These are phyloP conservation scores for Chloranthus sessilifolius DNA, from an alignment of 164 flowering plant genomes.

Conservation along the genomic window DNA sequence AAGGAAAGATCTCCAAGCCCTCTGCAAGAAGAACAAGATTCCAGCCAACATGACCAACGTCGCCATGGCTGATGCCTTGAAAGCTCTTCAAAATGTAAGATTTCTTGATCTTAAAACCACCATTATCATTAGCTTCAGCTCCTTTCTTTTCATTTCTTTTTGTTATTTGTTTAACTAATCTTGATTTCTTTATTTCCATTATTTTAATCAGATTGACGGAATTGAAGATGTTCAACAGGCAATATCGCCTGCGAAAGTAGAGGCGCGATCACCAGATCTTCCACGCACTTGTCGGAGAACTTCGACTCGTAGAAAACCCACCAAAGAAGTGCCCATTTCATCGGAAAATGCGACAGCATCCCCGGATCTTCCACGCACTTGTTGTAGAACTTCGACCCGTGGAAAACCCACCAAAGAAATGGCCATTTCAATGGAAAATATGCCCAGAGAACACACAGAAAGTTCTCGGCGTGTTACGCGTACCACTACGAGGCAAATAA, in stretches of 20 bases:
- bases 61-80: constrained; percentile 96
- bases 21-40: constrained; percentile 90
- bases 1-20: constrained; percentile 79
- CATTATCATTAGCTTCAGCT: neutral
- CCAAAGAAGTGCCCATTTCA: no score
- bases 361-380: constrained; percentile 8
- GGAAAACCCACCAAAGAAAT: constrained; percentile 4
- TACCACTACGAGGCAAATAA: constrained; percentile 7
- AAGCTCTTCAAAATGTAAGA: constrained; percentile 48
- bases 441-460: neutral
- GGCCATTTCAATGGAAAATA: constrained; percentile 2
- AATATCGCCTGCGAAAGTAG: neutral
- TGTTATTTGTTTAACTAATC: neutral
- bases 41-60: constrained; percentile 82
- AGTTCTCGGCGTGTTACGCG: constrained; percentile 9
- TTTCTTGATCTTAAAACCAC: neutral
- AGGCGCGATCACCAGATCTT: constrained; percentile 3
- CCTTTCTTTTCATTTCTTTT: neutral
- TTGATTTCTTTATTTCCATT: neutral
- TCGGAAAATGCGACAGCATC: no score
- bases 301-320: constrained; percentile 5
- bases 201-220: constrained; percentile 19
- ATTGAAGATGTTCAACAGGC: constrained; percentile 13
- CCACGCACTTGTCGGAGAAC: constrained; percentile 12
- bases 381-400: constrained; percentile 11